phyloP scores from a whole-genome alignment of 2,329 filamentous ascomycete species.

The Phialophora expanda region DNA sequence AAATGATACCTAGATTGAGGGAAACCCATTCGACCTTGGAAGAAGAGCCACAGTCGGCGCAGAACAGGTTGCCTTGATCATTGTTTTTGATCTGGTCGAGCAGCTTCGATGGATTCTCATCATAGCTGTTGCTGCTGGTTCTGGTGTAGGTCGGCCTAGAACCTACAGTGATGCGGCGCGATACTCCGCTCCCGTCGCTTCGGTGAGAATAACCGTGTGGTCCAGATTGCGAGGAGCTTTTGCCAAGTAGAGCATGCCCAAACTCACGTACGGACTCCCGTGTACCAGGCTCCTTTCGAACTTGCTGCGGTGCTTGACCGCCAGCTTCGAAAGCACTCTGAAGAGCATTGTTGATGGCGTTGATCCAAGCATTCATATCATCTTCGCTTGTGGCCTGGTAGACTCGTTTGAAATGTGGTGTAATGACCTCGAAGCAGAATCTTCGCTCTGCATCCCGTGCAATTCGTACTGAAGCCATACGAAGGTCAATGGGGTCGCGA shows the following conservation, averaged over 20 bases:
- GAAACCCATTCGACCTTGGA: slow-evolving; percentile 98
- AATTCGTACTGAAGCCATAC: slow-evolving; percentile 95
- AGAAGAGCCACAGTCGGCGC: slow-evolving; percentile 90
- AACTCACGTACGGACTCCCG: slow-evolving; percentile 54
- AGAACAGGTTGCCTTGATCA: slow-evolving; percentile 91
- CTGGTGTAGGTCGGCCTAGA: slow-evolving; percentile 76
- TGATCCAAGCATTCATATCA: slow-evolving; percentile 97
- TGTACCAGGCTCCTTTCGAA: slow-evolving; percentile 59
- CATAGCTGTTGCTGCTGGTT: slow-evolving; percentile 69
- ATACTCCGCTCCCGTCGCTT: slow-evolving; percentile 63
- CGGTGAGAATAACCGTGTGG: slow-evolving; percentile 56
- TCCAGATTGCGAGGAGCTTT: slow-evolving; percentile 70
- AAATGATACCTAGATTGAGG: slow-evolving; percentile 92
- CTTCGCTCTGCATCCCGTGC: slow-evolving; percentile 91
- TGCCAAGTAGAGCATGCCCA: slow-evolving; percentile 89
- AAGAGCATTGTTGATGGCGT: slow-evolving; percentile 88
- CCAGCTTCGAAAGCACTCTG: slow-evolving; percentile 93
- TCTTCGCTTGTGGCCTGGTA: slow-evolving; percentile 98
- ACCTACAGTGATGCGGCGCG: slow-evolving; percentile 87
- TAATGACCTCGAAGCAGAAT: slow-evolving; percentile 98
- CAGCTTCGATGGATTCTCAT: slow-evolving; percentile 81
- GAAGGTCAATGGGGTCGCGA: slow-evolving; percentile 96
- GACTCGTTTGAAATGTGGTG: slow-evolving; percentile 90
- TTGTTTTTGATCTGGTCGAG: slow-evolving; percentile 85
- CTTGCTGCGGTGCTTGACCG: slow-evolving; percentile 57